A percentile compares a stretch with the other conserved stretches of the same genome.
These are phyloP conservation scores for Blastobotrys muscicola DNA, from an alignment of 805 yeast genomes.

Conservation along the genomic window DNA sequence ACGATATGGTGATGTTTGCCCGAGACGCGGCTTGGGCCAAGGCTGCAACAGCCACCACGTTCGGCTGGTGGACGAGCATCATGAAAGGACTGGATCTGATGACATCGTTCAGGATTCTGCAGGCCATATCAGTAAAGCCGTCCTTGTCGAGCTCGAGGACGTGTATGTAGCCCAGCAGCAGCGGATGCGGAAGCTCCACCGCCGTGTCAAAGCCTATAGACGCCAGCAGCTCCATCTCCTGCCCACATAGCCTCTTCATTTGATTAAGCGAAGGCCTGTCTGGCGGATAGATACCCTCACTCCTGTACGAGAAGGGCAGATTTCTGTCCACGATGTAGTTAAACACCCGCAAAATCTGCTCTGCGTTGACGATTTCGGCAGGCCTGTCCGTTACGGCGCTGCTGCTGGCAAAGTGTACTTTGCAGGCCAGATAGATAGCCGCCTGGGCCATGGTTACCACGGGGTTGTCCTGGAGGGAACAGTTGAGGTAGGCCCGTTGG, in stretches of 20 bases:
- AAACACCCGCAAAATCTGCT: too few relatives aligned
- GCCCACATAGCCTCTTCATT: background rate
- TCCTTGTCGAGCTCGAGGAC: constrained; percentile 8
- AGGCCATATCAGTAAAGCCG: constrained; percentile 2
- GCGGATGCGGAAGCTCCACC: constrained; percentile 9
- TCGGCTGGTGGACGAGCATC: constrained; percentile 10
- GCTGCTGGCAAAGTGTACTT: background rate
- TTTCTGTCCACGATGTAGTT: too few relatives aligned
- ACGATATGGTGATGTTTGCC: constrained; percentile 3
- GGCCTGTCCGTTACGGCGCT: too few relatives aligned
- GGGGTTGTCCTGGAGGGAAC: constrained; percentile 1
- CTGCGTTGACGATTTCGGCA: too few relatives aligned
- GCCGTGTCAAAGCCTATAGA: constrained; percentile 10
- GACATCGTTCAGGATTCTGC: constrained; percentile 12
- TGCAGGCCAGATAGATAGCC: background rate
- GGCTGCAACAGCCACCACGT: constrained; percentile 11
- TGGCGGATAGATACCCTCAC: too few relatives aligned
- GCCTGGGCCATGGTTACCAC: background rate
- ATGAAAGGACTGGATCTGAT: constrained; percentile 8
- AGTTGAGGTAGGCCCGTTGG: constrained; percentile 5
- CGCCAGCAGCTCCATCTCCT: constrained; percentile 9
- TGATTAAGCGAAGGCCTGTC: background rate
- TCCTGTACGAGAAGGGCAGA: too few relatives aligned
- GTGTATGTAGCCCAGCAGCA: constrained; percentile 12
- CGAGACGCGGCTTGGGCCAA: constrained; percentile 9